These are phyloP conservation scores for Solanum bulbocastanum DNA, from an alignment of 257 asterid species.

Conservation along the genomic window DNA sequence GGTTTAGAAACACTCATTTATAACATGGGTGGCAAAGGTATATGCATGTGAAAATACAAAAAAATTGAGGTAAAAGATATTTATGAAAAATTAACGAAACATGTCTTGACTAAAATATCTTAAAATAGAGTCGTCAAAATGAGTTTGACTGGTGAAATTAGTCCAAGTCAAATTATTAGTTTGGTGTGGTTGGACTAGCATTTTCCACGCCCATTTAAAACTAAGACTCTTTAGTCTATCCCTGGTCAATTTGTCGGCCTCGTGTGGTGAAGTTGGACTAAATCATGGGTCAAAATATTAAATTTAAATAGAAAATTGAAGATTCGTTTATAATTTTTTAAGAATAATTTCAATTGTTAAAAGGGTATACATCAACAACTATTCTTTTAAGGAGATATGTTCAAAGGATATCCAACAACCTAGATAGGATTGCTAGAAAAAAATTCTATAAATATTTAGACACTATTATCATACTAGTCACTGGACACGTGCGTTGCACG, in stretches of 20 bases:
- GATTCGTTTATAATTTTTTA: neutral
- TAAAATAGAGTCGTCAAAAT: neutral
- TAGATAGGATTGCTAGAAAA: neutral
- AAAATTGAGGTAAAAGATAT: no score
- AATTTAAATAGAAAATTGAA: neutral
- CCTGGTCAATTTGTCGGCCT: no score
- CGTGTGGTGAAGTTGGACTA: neutral
- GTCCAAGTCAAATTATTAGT: neutral
- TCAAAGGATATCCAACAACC: neutral
- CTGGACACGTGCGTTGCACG: no score
- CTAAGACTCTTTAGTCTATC: no score
- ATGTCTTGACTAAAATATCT: neutral
- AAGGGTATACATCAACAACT: neutral
- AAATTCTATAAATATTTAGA: neutral
- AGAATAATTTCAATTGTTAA: neutral
- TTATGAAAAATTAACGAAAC: neutral
- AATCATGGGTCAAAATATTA: neutral
- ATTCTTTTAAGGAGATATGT: neutral
- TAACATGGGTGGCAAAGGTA: no score
- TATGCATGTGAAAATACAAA: no score
- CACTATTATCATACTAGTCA: no score
- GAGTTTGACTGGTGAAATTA: neutral
- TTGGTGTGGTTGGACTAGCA: no score
- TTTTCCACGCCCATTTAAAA: no score
- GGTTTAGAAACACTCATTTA: neutral